Percentiles rank a stretch among this genome's conserved stretches.
phyloP scores from a whole-genome alignment of 164 flowering plant genomes.

The Berberis vulgaris region DNA sequence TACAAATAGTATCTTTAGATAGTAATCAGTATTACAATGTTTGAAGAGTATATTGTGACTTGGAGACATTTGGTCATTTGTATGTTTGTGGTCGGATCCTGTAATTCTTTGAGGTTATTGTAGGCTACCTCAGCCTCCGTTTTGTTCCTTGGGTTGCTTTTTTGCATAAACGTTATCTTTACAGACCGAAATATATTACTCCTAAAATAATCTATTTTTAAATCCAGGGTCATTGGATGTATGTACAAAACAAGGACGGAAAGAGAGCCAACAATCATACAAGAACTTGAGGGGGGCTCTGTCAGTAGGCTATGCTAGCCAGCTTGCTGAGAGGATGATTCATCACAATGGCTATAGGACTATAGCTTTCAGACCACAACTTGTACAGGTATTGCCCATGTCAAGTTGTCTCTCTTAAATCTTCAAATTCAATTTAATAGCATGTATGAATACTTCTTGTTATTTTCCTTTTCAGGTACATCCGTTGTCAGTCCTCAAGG shows the following conservation, averaged over 20 bases:
- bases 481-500: constrained; percentile 67
- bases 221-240: constrained; percentile 70
- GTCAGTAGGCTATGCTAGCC: constrained; percentile 71
- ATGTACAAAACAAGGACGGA: constrained; percentile 31
- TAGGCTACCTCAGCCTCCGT: no score
- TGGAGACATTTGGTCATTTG: no score
- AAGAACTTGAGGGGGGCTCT: constrained; percentile 75
- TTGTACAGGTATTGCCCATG: constrained; percentile 58
- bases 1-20: no score
- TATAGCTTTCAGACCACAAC: constrained; percentile 68
- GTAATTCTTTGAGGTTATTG: no score
- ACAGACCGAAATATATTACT: not conserved
- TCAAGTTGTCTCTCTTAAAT: not conserved
- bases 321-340: constrained; percentile 90
- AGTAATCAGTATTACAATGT: no score
- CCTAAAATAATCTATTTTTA: not conserved
- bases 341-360: constrained; percentile 91
- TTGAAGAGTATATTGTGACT: no score
- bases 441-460: not conserved
- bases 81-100: no score
- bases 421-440: not conserved
- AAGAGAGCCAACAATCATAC: constrained; percentile 40
- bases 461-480: constrained; percentile 48
- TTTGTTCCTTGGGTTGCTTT: not conserved
- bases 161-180: not conserved